Evolutionary conservation across 495 filamentous ascomycete genomes (phyloP).

Genomic region (Penicillium fimorum): DNA sequence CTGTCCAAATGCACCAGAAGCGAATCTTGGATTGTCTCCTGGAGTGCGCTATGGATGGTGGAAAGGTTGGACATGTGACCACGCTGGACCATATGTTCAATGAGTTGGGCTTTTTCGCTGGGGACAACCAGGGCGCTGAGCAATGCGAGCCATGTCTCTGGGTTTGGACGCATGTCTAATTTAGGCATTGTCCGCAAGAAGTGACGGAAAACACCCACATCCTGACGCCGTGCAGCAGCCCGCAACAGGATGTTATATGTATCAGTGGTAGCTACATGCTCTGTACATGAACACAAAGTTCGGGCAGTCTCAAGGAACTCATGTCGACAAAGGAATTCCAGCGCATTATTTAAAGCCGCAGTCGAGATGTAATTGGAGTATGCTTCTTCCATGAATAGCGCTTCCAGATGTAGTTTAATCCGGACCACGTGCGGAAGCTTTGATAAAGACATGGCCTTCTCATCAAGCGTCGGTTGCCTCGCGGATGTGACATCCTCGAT

Average conservation of each 20-base stretch:
- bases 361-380: conserved; percentile 35
- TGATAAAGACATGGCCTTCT: neutral
- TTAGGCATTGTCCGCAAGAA: conserved; percentile 36
- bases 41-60: conserved; percentile 26
- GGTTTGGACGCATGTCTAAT: conserved; percentile 37
- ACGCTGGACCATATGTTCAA: conserved; percentile 35
- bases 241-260: conserved; percentile 48
- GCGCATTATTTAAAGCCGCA: conserved; percentile 40
- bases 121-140: conserved; percentile 34
- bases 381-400: conserved; percentile 25
- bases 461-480: neutral
- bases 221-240: conserved; percentile 33
- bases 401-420: conserved; percentile 20
- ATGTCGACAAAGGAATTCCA: conserved; percentile 37
- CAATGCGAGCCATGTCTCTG: conserved; percentile 46
- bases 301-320: conserved; percentile 30
- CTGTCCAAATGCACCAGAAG: conserved; percentile 35
- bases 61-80: conserved; percentile 29
- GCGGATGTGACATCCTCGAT: conserved; percentile 34
- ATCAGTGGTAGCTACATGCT: conserved; percentile 39
- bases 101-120: conserved; percentile 30
- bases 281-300: conserved; percentile 28
- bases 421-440: conserved; percentile 9
- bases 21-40: conserved; percentile 34
- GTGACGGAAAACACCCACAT: conserved; percentile 32